Conservation (phyloP, 441 rosid genomes). For the Biscutella laevigata region DNA sequence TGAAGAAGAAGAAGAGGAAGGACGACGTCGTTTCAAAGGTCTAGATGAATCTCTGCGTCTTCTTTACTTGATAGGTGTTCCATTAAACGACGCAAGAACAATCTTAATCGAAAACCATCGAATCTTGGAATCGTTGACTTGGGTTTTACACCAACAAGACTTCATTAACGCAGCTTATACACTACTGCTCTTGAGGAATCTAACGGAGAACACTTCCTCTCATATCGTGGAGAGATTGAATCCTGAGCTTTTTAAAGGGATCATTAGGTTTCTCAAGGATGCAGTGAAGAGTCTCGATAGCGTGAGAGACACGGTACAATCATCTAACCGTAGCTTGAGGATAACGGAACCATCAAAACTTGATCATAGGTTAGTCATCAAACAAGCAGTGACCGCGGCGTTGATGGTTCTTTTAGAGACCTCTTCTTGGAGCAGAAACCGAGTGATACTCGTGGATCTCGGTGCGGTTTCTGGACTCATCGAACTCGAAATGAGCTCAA, state of each 20-base stretch:
- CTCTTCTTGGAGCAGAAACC: conserved; percentile 49
- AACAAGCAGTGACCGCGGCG: conserved; percentile 38
- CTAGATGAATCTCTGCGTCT: conserved; percentile 43
- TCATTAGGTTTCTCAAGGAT: conserved; percentile 31
- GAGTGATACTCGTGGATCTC: conserved; percentile 32
- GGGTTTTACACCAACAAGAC: conserved; percentile 36
- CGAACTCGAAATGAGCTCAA: conserved; percentile 43
- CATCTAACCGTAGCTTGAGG: conserved; percentile 11
- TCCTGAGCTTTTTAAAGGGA: conserved; percentile 31
- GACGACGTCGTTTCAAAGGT: conserved; percentile 15
- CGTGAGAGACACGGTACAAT: background rate
- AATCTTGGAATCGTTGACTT: conserved; percentile 36
- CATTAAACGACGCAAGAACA: conserved; percentile 24
- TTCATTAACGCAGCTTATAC: conserved; percentile 33
- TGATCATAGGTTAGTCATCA: conserved; percentile 18
- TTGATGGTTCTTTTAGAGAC: conserved; percentile 34
- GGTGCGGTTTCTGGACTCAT: conserved; percentile 46
- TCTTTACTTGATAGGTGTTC: conserved; percentile 31
- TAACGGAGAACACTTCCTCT: conserved; percentile 32
- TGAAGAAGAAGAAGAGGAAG: conserved; percentile 10
- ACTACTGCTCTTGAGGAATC: conserved; percentile 26
- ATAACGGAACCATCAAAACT: background rate
- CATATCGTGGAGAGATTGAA: conserved; percentile 35
- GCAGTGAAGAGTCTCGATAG: background rate
- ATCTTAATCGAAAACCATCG: conserved; percentile 24